phyloP scores from a whole-genome alignment of 257 asterid species.

The Scutellaria barbata region DNA sequence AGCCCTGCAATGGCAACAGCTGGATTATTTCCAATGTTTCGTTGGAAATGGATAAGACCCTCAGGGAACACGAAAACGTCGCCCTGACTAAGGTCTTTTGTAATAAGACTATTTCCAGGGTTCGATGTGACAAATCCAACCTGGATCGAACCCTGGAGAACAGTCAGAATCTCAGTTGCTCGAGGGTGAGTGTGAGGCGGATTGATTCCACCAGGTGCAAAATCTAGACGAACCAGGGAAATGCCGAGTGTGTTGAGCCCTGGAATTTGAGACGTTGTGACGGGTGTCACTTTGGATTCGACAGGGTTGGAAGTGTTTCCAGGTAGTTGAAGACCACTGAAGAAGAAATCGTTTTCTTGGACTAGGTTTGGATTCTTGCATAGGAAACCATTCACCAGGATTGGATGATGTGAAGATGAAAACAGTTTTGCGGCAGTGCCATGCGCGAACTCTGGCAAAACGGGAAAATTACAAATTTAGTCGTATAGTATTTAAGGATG shows the following conservation, averaged over 20 bases:
- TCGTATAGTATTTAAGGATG: neutral
- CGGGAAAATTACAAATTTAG: neutral
- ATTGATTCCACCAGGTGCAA: constrained; percentile 44
- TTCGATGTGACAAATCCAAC: constrained; percentile 53
- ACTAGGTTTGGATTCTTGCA: constrained; percentile 48
- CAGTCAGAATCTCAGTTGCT: constrained; percentile 48
- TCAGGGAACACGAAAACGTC: constrained; percentile 53
- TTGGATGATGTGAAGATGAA: constrained; percentile 10
- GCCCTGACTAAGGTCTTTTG: constrained; percentile 38
- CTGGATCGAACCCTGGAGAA: constrained; percentile 39
- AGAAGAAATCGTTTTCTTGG: constrained; percentile 42
- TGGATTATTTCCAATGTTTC: constrained; percentile 28
- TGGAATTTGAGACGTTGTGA: constrained; percentile 41
- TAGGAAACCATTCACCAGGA: constrained; percentile 43
- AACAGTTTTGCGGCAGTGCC: constrained; percentile 13
- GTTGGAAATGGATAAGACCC: constrained; percentile 52
- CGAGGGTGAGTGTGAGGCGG: constrained; percentile 56
- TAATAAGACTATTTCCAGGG: constrained; percentile 42
- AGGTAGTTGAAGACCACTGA: constrained; percentile 40
- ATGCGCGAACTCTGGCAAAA: neutral
- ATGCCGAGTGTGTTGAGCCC: constrained; percentile 58
- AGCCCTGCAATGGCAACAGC: constrained; percentile 47
- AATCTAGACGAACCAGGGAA: constrained; percentile 51
- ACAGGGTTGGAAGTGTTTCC: constrained; percentile 43
- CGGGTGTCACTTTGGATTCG: constrained; percentile 49